Evolutionary conservation across 495 filamentous ascomycete genomes (phyloP), one percentile per base, ranked within the genome.

Genomic region (Alectoria sarmentosa): DNA sequence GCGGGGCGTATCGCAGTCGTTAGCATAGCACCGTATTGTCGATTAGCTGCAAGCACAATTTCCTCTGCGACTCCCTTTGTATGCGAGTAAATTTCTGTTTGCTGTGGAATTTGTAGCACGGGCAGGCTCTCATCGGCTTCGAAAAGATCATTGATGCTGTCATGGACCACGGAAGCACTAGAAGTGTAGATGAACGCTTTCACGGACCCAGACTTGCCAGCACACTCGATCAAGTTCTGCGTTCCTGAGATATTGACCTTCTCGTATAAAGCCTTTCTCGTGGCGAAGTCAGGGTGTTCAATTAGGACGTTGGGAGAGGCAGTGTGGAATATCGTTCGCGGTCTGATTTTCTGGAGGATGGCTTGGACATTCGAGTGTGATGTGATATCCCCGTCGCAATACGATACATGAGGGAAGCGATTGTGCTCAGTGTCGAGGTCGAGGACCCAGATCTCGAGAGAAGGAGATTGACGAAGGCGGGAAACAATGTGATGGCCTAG

Each of bases 331-430:
- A 58, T 37, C 1, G 39, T 39, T 58, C 23, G 36, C 8, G 56
- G 56, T 19, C 36, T 58, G 56, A 58, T 58, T 32, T 65, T 41
- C 39, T 41, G 55, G 89, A 86, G 48, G 91, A 14, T 14, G 2
- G 39, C 39, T 41, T 41, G 39, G 13, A 41, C 13, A 41, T 10
- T 14, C 13, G 39, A 41, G 39, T 41, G 2, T 3, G 39, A 41
- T 15, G 39, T 96, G 74, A 98, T 91, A 73, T 98, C 92, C 70
- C 86, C 89, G 62, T 92, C 83, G 70, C 89, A 81, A 76, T 98
- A 98, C n/a, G 79, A 74, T 42, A 93, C 87, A 57, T 84, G 84
- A 14, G 87, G 82, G 21, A 86, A 80, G 38, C 89, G 86, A 76
- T 96, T 96, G 67, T 82, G 77, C 38, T 82, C 81, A 61, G 88